Base-by-base conservation (phyloP, 2,329 filamentous ascomycete genomes). In the Pestalotiopsis sp. region DNA sequence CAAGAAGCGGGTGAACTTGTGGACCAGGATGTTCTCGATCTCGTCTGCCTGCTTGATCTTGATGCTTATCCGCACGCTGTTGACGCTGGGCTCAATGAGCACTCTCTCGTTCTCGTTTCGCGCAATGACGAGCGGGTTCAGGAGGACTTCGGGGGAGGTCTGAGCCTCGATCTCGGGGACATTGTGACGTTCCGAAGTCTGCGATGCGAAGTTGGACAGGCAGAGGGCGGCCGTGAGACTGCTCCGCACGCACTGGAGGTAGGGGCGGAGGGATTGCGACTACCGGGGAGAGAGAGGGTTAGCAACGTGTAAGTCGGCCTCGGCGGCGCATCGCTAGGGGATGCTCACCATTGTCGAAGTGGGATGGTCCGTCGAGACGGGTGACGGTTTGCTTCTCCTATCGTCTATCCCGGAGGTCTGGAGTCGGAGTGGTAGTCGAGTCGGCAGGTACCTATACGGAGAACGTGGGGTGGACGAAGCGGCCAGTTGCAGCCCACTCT, bases 1-100 rank as follows among this genome's bases (percentile, higher is more conserved):
- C 82, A 99, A 83, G 86, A 99, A 99, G 67, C 96, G 88, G 55
- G 94, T 97, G 77, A 99, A 98, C 83, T 99, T 99, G 84, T 98
- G 96, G 71, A 99, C 96, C 70, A 99, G 85, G 72, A 99, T 98
- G 79, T 97, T 89, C 82, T 99, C 96, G 76, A 98, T 99, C 84
- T 99, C 96, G 81, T 99, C 96, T 70, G 96, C 96, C 85, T 99
- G 96, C 85, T 99, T 99, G 82, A 99, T 98, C 86, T 95, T 94
- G 84, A 99, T 97, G 87, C 94, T 97, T 77, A 99, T 92, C 74
- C 96, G 92, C 73, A 99, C 92, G 73, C 93, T 97, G 87, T 99
- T 99, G 83, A 98, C 92, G 80, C 93, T 96, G 66, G 96, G 94
- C 84, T 98, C 95, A 78, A 98, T 97, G 70, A 97, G 85, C 73